phyloP scores from a whole-genome alignment of 768 basidiomycete species.

The Tulasnella sp. region DNA sequence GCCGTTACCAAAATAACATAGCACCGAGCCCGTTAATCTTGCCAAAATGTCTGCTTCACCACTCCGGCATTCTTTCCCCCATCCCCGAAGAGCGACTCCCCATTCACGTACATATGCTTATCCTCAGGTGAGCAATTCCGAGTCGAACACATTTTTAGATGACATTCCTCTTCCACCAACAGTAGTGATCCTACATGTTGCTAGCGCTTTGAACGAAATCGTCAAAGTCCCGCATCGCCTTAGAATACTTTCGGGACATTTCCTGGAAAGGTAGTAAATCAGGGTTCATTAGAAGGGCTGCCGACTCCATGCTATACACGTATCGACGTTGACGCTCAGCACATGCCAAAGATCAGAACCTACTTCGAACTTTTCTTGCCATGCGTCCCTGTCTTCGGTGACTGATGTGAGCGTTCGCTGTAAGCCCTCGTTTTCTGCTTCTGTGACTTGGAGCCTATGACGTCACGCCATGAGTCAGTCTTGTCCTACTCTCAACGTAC shows the following conservation, averaged over 20 bases:
- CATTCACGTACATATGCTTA: too few species aligned
- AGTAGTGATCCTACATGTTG: not conserved
- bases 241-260: not conserved
- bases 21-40: too few species aligned
- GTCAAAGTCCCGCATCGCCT: not conserved
- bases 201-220: not conserved
- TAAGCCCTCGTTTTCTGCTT: not conserved
- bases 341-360: not conserved
- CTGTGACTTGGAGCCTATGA: not conserved
- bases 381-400: not conserved
- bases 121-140: too few species aligned
- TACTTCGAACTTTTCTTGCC: not conserved
- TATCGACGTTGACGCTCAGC: too few species aligned
- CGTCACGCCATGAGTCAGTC: not conserved
- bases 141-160: too few species aligned
- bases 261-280: not conserved
- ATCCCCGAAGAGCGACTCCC: too few species aligned
- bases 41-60: too few species aligned
- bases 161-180: too few species aligned
- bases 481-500: too few species aligned
- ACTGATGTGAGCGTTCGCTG: not conserved
- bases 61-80: too few species aligned
- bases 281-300: not conserved
- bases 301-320: too few species aligned
- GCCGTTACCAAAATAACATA: too few species aligned